Evolutionary conservation across 768 basidiomycete species (phyloP), one percentile per base, ranked within the genome.

Genomic region (Suillus americanus): DNA sequence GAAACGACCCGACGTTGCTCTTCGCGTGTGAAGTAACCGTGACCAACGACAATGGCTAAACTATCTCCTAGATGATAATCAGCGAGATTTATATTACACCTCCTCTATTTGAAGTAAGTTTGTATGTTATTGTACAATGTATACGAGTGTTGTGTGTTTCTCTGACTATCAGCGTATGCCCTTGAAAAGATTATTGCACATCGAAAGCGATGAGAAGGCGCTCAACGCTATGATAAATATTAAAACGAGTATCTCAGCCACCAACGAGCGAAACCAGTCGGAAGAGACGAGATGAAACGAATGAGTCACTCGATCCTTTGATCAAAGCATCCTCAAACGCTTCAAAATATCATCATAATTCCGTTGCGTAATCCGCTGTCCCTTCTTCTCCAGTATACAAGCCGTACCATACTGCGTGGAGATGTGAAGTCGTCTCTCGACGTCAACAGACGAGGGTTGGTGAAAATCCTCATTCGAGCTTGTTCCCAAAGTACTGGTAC

Each of bases 311-410:
- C n/a, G 3, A n/a, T 12, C 33, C 25, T 43, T 46, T 65, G 23
- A 7, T 50, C 50, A 70, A 12, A 82, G 70, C 10, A 72, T 66
- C 40, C 82, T 70, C 18, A 83, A 69, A 18, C 72, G 73, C 54
- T 72, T 67, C 9, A 83, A 66, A 38, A 84, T 66, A 23, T 72
- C 67, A 3, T 72, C 53, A 59, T 77, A 80, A 65, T 80, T 72
- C 5, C 74, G 56, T 64, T 80, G 79, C 53, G 75, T 77, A 71
- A 73, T 76, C 12, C 81, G 72, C 55, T 64, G 68, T 10, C 79
- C 78, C 23, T 74, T 76, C 66, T 76, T 77, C 68, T 83, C 82
- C 35, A 74, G 72, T 9, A 78, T 48, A 82, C 83, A 83, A 51
- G 76, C 75, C 48, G 70, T 70, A n/a, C 75, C 76, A 53, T 68